These are phyloP conservation scores for Tolypocladium ovalisporum DNA, from an alignment of 2,329 filamentous ascomycete genomes.

Conservation along the genomic window DNA sequence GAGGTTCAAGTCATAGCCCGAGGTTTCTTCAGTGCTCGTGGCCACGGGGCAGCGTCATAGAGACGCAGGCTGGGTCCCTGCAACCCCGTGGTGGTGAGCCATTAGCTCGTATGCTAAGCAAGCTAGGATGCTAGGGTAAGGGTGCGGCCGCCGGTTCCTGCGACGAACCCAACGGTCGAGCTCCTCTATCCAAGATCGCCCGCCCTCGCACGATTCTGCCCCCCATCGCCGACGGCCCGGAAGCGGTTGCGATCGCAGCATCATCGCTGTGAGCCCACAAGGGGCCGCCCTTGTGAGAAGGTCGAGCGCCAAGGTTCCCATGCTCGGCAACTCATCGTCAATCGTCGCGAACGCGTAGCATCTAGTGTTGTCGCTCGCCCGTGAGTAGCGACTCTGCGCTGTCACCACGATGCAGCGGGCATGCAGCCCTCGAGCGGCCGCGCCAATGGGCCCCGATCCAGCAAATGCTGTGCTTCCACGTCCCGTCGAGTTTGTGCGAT, in stretches of 20 bases:
- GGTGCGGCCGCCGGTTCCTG: neutral
- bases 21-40: neutral
- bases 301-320: neutral
- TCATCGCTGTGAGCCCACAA: neutral
- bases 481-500: neutral
- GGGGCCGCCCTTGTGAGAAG: neutral
- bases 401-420: neutral
- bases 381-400: neutral
- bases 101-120: too few species aligned
- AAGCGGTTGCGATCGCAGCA: neutral
- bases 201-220: neutral
- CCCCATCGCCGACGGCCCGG: neutral
- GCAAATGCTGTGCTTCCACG: neutral
- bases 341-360: neutral
- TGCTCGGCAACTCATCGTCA: neutral
- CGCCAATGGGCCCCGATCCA: neutral
- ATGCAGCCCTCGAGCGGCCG: neutral
- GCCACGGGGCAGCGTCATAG: neutral
- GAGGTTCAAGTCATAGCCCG: neutral
- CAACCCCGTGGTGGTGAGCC: neutral
- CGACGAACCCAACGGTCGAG: neutral
- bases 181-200: neutral
- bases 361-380: neutral
- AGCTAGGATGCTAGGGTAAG: too few species aligned
- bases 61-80: neutral